These are phyloP conservation scores for Boletus rufocinnamomeus DNA, from an alignment of 768 basidiomycete species.

Conservation along the genomic window DNA sequence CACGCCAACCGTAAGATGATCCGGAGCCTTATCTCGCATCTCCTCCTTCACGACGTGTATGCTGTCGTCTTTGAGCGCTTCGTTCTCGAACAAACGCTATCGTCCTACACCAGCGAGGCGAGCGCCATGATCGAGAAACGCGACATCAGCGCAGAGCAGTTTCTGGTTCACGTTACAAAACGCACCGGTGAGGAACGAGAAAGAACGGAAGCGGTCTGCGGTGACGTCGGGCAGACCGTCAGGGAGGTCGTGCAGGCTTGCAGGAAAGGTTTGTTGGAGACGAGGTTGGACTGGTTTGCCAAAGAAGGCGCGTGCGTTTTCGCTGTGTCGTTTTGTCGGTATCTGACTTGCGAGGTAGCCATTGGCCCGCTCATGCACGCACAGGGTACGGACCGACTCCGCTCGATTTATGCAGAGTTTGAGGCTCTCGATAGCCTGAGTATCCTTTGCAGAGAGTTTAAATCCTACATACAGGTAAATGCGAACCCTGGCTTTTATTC, in stretches of 20 bases:
- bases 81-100: slow-evolving; percentile 50
- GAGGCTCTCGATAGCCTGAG: slow-evolving; percentile 55
- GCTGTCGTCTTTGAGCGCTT: slow-evolving; percentile 53
- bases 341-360: slow-evolving; percentile 39
- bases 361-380: slow-evolving; percentile 52
- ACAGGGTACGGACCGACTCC: slow-evolving; percentile 46
- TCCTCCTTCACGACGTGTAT: slow-evolving; percentile 61
- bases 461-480: slow-evolving; percentile 56
- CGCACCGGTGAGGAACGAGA: slow-evolving; percentile 59
- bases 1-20: slow-evolving; percentile 46
- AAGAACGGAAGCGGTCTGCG: slow-evolving; percentile 51
- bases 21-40: slow-evolving; percentile 53
- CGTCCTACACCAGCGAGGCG: slow-evolving; percentile 59
- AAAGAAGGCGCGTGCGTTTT: slow-evolving; percentile 40
- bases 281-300: slow-evolving; percentile 46
- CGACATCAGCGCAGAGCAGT: slow-evolving; percentile 44
- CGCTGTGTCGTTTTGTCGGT: slow-evolving; percentile 33
- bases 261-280: slow-evolving; percentile 52
- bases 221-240: slow-evolving; percentile 49
- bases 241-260: slow-evolving; percentile 51
- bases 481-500: not conserved
- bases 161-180: slow-evolving; percentile 49
- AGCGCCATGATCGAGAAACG: slow-evolving; percentile 36
- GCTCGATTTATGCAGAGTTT: slow-evolving; percentile 62
- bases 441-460: slow-evolving; percentile 61